Evolutionary conservation across 768 basidiomycete genomes (phyloP), one percentile per base, ranked within the genome.

Genomic region (Leccinum disarticulatum): DNA sequence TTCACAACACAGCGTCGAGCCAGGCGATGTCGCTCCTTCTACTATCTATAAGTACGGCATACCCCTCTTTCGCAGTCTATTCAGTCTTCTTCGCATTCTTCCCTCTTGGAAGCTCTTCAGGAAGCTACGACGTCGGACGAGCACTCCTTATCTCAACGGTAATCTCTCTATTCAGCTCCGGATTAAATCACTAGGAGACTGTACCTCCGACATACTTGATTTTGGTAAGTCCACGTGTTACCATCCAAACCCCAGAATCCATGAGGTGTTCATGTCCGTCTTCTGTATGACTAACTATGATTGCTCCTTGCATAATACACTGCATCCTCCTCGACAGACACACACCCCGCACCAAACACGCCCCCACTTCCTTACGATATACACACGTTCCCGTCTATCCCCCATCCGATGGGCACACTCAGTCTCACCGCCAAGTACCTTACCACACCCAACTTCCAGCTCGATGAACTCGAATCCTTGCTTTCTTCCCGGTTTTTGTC

Each of bases 11-110:
- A 65, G 70, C 51, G 66, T 70, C 49, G 70, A 70, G 57, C 64
- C 60, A 48, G 64, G 73, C 52, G 87, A 88, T 59, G 78, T 88
- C 41, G 83, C 86, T 14, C 83, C 87, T 36, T 81, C 91, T 0
- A 88, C 87, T 13, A 87, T 91, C 56, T 93, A 93, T 81, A 93
- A 93, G 73, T 87, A 92, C 65, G 85, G 87, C 36, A 93, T 93
- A 66, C 82, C 88, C 33, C 80, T 92, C 19, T 93, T 93, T 77
- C 82, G 91, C 53, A 90, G 88, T 68, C 6, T 93, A 78, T 77
- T 68, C 61, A 87, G 85, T 55, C 73, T 93, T 47, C 79, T 93
- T 50, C 81, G 90, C 55, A 79, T 91, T 27, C 80, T 92, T 4
- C 91, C 91, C 17, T 78, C 87, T 0, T 93, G 90, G 90, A 87